phyloP scores from a whole-genome alignment of 805 yeast genomes.

The Phaffomyces thermotolerans region DNA sequence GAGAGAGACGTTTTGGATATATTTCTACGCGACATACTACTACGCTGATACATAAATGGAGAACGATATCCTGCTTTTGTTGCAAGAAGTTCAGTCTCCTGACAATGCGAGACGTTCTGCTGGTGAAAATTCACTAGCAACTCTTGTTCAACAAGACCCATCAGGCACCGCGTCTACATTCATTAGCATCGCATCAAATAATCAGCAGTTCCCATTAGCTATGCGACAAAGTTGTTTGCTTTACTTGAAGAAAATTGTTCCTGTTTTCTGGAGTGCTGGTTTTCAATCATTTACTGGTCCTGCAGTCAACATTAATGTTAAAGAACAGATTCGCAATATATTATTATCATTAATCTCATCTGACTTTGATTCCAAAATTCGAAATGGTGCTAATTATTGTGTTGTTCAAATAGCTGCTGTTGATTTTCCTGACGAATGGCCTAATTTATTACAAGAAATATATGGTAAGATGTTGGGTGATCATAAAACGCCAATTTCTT shows the following conservation, averaged over 20 bases:
- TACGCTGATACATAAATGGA: conserved; percentile 7
- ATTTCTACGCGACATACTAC: too few species aligned
- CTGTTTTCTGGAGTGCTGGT: conserved; percentile 76
- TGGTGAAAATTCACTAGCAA: conserved; percentile 31
- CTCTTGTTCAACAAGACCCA: conserved; percentile 40
- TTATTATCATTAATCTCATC: conserved; percentile 42
- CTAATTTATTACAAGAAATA: conserved; percentile 47
- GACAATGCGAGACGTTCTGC: conserved; percentile 31
- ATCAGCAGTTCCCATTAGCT: conserved; percentile 6
- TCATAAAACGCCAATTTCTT: conserved; percentile 5
- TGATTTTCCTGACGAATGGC: conserved; percentile 97
- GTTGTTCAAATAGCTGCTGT: conserved; percentile 79
- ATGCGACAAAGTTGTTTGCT: conserved; percentile 51
- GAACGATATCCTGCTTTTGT: conserved; percentile 10
- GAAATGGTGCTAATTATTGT: conserved; percentile 63
- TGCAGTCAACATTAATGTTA: conserved; percentile 47
- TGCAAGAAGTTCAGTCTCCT: conserved; percentile 28
- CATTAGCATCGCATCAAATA: conserved; percentile 31
- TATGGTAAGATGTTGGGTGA: conserved; percentile 31
- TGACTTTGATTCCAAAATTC: conserved; percentile 48
- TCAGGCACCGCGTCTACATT: conserved; percentile 37
- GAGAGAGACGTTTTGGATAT: too few species aligned
- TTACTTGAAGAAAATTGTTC: conserved; percentile 60
- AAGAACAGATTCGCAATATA: conserved; percentile 40
- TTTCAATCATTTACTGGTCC: conserved; percentile 70